These are phyloP conservation scores for Kazachstania martiniae DNA, from an alignment of 805 yeast species.

Conservation along the genomic window DNA sequence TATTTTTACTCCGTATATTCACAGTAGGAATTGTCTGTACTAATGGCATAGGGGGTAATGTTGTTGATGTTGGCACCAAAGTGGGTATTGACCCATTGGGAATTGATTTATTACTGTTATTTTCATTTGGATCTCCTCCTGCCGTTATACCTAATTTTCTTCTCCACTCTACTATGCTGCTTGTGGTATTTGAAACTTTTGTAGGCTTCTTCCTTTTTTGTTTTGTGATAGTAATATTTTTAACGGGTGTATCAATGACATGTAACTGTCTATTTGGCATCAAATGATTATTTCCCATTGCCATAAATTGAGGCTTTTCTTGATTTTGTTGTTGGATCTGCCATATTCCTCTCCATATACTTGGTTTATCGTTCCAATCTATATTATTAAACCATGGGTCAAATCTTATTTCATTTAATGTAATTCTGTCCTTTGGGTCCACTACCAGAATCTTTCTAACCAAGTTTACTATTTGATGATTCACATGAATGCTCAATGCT, in stretches of 20 bases:
- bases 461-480: slow-evolving; percentile 53
- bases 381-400: slow-evolving; percentile 64
- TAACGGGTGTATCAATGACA: slow-evolving; percentile 20
- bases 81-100: not conserved
- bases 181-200: slow-evolving; percentile 22
- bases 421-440: slow-evolving; percentile 60
- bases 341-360: slow-evolving; percentile 77
- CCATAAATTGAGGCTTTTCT: not conserved
- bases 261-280: slow-evolving; percentile 17
- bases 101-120: not conserved
- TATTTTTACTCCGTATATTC: no score
- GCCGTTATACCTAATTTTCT: slow-evolving; percentile 23
- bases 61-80: not conserved
- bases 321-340: slow-evolving; percentile 29
- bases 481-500: slow-evolving; percentile 23
- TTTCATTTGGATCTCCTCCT: slow-evolving; percentile 2
- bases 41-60: no score
- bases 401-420: slow-evolving; percentile 43
- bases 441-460: slow-evolving; percentile 54
- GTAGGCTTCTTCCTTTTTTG: slow-evolving; percentile 23
- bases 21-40: no score
- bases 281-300: slow-evolving; percentile 8
- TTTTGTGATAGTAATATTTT: slow-evolving; percentile 21
- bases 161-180: slow-evolving; percentile 30
- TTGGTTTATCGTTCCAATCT: slow-evolving; percentile 55